Evolutionary conservation across 208 protist species (phyloP), one percentile per base, ranked within the genome.

Genomic region (Leishmania amazonensis): DNA sequence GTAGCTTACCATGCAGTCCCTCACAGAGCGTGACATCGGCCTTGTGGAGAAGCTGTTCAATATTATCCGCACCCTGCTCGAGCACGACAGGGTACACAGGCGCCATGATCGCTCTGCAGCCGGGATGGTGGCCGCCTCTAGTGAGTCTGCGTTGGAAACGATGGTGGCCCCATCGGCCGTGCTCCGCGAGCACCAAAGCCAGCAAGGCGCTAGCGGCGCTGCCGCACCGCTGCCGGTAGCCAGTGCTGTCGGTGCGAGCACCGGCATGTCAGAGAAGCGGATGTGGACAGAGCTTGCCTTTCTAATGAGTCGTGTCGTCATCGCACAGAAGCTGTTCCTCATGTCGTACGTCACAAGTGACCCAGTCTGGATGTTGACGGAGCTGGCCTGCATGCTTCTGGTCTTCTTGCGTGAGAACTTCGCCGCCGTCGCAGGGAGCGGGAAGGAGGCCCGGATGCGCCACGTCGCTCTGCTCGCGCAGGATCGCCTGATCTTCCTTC

Each of bases 31-130:
- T 17, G 93, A 96, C 77, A 73, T 94, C 58, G 87, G 81, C 28
- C 83, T 84, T 62, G 89, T 93, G 38, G 89, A 93, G 83, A 94
- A 94, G 81, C 85, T 95, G 35, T 90, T 91, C 75, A 91, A 90
- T 38, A 81, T 87, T 40, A 87, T 87, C 42, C 84, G 83, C 57
- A 85, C 82, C 19, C 85, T 90, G 3, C 80, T 94, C 62, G 65
- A 87, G 60, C 84, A 85, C 68, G 68, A 80, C 72, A 65, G 58
- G 31, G 57, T 68, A 9, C 67, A 81, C 72, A 53, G 24, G 19
- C 31, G 62, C 21, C 58, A 19, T 28, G 54, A 58, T 8, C 68
- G 35, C 7, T n/a, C 49, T 40, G 51, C 72, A 45, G 71, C 13
- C 47, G 64, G n/a, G 3, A 68, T 13, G 49, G 49, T 19, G 35